Evolutionary conservation across 1,139 yeast genomes (phyloP).

Genomic region (Geotrichum restrictum): DNA sequence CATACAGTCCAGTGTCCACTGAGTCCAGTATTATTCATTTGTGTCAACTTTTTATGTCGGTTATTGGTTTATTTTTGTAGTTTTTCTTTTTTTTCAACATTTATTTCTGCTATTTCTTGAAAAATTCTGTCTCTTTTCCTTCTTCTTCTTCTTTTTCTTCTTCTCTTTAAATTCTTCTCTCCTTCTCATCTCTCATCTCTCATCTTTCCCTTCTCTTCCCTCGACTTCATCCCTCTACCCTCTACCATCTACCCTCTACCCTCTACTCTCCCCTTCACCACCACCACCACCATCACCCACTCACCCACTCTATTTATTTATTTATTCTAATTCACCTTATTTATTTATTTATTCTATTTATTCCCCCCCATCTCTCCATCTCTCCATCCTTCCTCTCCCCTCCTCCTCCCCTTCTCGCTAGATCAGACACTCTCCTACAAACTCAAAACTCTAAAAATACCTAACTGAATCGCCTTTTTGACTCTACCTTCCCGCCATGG

Average conservation of each 20-base stretch:
- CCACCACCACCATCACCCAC: not conserved
- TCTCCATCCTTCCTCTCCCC: no score
- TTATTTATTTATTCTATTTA: slow-evolving; percentile 1
- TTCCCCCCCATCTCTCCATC: no score
- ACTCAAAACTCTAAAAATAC: not conserved
- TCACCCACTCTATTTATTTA: not conserved
- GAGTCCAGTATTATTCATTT: no score
- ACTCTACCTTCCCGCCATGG: not conserved
- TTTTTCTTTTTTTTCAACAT: no score
- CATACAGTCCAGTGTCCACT: no score
- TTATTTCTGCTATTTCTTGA: not conserved
- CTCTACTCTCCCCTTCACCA: not conserved
- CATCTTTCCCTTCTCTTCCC: not conserved
- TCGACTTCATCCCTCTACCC: not conserved
- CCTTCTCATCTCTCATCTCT: not conserved
- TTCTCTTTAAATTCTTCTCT: slow-evolving; percentile 4
- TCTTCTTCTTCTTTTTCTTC: slow-evolving; percentile 1
- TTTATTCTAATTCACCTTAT: not conserved
- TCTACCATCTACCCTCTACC: not conserved
- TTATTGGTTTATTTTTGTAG: no score
- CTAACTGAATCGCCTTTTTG: not conserved
- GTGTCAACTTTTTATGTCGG: no score
- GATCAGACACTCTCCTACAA: no score
- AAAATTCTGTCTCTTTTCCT: not conserved
- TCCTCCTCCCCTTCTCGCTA: not conserved